Percentiles rank a stretch among this genome's conserved stretches.
These are phyloP conservation scores for Gastrodia elata DNA, from an alignment of 106 monocot genomes.

Conservation along the genomic window DNA sequence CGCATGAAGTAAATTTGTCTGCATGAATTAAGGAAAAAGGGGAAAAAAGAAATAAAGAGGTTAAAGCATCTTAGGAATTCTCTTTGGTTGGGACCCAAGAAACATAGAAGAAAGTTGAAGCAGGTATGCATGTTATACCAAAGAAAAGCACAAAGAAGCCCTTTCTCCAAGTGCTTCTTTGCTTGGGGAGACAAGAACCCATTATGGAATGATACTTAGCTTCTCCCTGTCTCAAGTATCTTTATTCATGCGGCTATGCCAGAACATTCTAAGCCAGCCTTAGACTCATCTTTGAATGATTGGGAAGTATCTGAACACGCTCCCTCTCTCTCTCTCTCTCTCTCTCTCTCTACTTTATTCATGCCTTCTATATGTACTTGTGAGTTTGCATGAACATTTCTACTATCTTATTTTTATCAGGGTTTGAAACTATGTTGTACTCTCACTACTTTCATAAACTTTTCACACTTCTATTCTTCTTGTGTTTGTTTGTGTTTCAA, in stretches of 20 bases:
- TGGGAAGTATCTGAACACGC: conserved; percentile 39
- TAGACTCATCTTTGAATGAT: conserved; percentile 42
- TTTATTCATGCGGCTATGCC: conserved; percentile 49
- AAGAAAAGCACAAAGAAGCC: conserved; percentile 64
- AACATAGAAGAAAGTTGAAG: conserved; percentile 15
- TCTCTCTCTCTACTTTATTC: conserved; percentile 21
- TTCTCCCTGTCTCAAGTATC: conserved; percentile 54
- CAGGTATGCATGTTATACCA: conserved; percentile 18
- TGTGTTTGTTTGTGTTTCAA: conserved; percentile 19
- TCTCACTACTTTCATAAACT: conserved; percentile 6
- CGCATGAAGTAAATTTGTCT: conserved; percentile 8
- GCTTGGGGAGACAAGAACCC: conserved; percentile 33
- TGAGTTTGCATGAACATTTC: conserved; percentile 1
- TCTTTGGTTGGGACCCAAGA: conserved; percentile 16
- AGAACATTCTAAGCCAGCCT: conserved; percentile 86
- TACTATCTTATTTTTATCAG: not conserved
- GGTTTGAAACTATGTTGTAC: conserved; percentile 21
- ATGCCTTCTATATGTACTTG: conserved; percentile 32
- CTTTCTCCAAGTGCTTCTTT: conserved; percentile 26
- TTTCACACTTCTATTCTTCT: conserved; percentile 18
- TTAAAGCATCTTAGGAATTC: conserved; percentile 10
- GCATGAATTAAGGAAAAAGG: conserved; percentile 9
- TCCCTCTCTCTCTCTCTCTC: conserved; percentile 25
- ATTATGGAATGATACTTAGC: conserved; percentile 57
- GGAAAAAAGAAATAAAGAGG: conserved; percentile 1